Evolutionary conservation across 2,329 filamentous ascomycete species (phyloP).

Genomic region (Xylariales sp.): DNA sequence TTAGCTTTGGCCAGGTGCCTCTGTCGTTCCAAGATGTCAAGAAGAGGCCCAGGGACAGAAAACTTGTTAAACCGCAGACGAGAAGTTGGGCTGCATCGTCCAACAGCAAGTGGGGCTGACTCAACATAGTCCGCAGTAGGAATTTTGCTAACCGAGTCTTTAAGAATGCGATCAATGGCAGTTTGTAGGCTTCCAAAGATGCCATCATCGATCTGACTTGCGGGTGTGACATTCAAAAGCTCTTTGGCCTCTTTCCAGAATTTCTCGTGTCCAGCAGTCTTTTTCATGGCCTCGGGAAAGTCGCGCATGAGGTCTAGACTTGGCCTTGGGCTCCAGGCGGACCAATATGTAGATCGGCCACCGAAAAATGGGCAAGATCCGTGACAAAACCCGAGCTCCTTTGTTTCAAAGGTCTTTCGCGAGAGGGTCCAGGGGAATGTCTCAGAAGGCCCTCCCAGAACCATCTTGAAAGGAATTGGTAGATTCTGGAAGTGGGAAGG

Average conservation of each 20-base stretch:
- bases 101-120: not conserved
- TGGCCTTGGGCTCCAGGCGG: not conserved
- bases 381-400: not conserved
- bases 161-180: not conserved
- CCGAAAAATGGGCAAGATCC: not conserved
- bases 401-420: not conserved
- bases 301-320: not conserved
- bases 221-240: not conserved
- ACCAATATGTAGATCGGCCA: not conserved
- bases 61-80: not conserved
- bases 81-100: not conserved
- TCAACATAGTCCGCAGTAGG: not conserved
- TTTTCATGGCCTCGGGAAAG: not conserved
- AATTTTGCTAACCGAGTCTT: not conserved
- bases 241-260: not conserved
- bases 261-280: not conserved
- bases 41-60: not conserved
- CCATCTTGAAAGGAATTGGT: not conserved
- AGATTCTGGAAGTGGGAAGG: not conserved
- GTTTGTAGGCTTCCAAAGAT: not conserved
- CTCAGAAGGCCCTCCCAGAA: not conserved
- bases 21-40: not conserved
- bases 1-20: too few relatives aligned
- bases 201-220: not conserved
- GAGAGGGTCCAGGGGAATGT: not conserved